Evolutionary conservation across 2,329 filamentous ascomycete genomes (phyloP), one percentile per base, ranked within the genome.

Genomic region (Colletotrichum sp.): DNA sequence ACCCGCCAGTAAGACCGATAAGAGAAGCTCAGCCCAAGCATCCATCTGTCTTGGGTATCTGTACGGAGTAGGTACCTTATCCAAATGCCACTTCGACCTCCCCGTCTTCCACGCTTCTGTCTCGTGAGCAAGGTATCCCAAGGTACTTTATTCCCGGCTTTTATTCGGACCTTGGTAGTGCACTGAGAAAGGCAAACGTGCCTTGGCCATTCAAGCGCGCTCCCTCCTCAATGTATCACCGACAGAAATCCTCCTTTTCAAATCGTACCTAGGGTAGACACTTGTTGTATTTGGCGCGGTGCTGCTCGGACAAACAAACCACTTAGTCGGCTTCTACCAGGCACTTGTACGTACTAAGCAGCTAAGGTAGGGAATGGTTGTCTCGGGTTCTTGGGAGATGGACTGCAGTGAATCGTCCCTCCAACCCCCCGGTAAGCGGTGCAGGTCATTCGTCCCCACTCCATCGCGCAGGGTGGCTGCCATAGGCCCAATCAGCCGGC

Each of bases 391-490:
- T 55, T 47, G 63, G 62, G 61, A 43, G 51, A 43, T 70, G 61
- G 47, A 62, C 61, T 16, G 29, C 36, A 59, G 33, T 57, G 64
- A 68, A 61, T 51, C 54, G 63, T 55, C 38, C 38, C 24, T 72
- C 65, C 65, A 69, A 47, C 66, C 70, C 66, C 66, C 58, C 27
- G 38, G 61, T 66, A 66, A 62, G 61, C 43, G n/a, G 43, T 51
- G 43, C 55, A 71, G 71, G 71, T 73, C 71, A 73, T 73, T 64
- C 47, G 47, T 66, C 62, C 38, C 70, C 70, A 70, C 67, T 29
- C 38, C 43, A 29, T 65, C 33, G 54, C 64, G 70, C 54, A 18
- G 61, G 65, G 67, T 34, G 38, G 43, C 61, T 57, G 36, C 54
- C 54, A 59, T 27, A 51, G 31, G 67, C 51, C 70, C 71, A 73